A percentile compares a stretch with the other conserved stretches of the same genome.
Conservation (phyloP, 2,329 filamentous ascomycete genomes). For the Coleophoma crateriformis region DNA sequence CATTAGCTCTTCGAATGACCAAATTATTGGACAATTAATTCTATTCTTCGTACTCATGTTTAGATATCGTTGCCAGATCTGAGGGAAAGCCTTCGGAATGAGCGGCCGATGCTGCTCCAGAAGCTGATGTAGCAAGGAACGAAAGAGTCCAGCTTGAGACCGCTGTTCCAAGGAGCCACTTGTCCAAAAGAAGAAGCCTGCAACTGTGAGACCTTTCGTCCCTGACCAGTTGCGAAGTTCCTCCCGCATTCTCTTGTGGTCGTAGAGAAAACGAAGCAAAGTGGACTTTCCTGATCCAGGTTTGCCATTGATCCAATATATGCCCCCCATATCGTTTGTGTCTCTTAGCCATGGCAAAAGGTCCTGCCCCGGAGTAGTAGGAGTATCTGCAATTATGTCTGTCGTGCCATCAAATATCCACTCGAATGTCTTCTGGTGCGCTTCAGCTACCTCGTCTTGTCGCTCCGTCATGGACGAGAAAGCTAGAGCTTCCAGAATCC, state of each 20-base stretch:
- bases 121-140: slow-evolving; percentile 31
- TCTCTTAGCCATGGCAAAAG: slow-evolving; percentile 24
- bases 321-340: slow-evolving; percentile 10
- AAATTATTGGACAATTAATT: not conserved
- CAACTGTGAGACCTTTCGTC: slow-evolving; percentile 22
- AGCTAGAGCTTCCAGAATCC: slow-evolving; percentile 4
- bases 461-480: slow-evolving; percentile 8
- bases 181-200: slow-evolving; percentile 40
- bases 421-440: slow-evolving; percentile 25
- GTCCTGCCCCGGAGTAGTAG: slow-evolving; percentile 1
- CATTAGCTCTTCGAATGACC: not conserved
- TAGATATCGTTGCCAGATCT: slow-evolving; percentile 17
- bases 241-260: slow-evolving; percentile 12
- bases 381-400: not conserved
- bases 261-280: slow-evolving; percentile 33
- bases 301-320: slow-evolving; percentile 35
- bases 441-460: slow-evolving; percentile 4
- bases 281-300: slow-evolving; percentile 42
- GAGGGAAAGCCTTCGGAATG: slow-evolving; percentile 21
- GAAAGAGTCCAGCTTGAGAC: slow-evolving; percentile 30
- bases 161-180: slow-evolving; percentile 32
- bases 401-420: slow-evolving; percentile 28
- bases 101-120: slow-evolving; percentile 20
- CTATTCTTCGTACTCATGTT: not conserved
- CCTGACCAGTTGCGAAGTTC: slow-evolving; percentile 22